phyloP scores from a whole-genome alignment of 768 basidiomycete species.

The Amanita muscaria region DNA sequence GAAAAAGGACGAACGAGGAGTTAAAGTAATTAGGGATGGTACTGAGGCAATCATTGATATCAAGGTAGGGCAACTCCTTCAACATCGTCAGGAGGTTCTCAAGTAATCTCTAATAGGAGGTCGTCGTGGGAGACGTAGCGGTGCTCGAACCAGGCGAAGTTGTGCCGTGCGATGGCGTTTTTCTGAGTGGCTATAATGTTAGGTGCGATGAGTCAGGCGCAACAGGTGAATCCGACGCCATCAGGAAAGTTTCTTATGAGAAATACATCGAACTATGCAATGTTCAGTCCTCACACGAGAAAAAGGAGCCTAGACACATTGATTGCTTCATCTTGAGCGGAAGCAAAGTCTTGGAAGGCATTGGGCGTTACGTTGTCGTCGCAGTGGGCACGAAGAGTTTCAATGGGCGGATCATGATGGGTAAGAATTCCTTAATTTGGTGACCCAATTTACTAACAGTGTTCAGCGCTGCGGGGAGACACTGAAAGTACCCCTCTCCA shows the following conservation, averaged over 20 bases:
- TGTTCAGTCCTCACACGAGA: slow-evolving; percentile 19
- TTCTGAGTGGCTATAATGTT: slow-evolving; percentile 86
- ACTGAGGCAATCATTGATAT: slow-evolving; percentile 69
- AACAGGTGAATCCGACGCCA: slow-evolving; percentile 94
- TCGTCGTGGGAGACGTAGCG: slow-evolving; percentile 91
- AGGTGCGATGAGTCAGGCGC: slow-evolving; percentile 95
- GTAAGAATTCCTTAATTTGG: slow-evolving; percentile 35
- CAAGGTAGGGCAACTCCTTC: too few species aligned
- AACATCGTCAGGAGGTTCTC: too few species aligned
- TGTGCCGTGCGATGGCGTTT: slow-evolving; percentile 92
- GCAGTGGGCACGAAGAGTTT: slow-evolving; percentile 90
- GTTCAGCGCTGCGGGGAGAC: slow-evolving; percentile 74
- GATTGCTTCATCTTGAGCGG: slow-evolving; percentile 93
- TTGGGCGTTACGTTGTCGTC: slow-evolving; percentile 87
- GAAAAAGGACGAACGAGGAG: slow-evolving; percentile 88
- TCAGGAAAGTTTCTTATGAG: slow-evolving; percentile 76
- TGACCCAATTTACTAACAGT: slow-evolving; percentile 1
- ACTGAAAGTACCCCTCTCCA: slow-evolving; percentile 89
- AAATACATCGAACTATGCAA: slow-evolving; percentile 53
- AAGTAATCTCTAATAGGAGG: slow-evolving; percentile 43
- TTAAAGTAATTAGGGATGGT: slow-evolving; percentile 75
- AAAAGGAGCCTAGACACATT: slow-evolving; percentile 42
- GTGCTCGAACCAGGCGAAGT: slow-evolving; percentile 93
- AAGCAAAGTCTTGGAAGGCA: slow-evolving; percentile 89
- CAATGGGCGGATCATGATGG: slow-evolving; percentile 97